These are phyloP conservation scores for Saccharum hybrid DNA, from an alignment of 202 grass and related monocot genomes.

Conservation along the genomic window DNA sequence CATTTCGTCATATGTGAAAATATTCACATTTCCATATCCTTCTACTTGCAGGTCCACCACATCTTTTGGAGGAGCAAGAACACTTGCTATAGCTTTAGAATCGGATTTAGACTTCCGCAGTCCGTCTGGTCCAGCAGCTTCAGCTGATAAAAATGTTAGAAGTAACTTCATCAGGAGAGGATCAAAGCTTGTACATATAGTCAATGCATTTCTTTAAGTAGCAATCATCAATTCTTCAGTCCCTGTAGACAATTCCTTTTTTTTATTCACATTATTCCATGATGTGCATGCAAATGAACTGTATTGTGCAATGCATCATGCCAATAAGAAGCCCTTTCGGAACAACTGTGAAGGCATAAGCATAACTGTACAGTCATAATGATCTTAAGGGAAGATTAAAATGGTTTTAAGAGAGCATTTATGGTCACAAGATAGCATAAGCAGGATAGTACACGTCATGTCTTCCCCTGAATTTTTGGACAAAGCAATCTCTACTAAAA, in stretches of 20 bases:
- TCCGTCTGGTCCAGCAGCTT: slow-evolving; percentile 49
- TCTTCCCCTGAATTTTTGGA: slow-evolving; percentile 4
- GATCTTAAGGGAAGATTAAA: not conserved
- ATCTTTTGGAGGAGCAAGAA: slow-evolving; percentile 88
- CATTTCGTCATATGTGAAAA: slow-evolving; percentile 86
- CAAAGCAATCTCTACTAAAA: not conserved
- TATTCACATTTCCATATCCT: slow-evolving; percentile 88
- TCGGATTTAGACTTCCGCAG: slow-evolving; percentile 68
- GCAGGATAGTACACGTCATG: not conserved
- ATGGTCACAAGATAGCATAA: not conserved
- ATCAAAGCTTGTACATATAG: slow-evolving; percentile 5
- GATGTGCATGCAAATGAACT: not conserved
- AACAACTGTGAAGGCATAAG: slow-evolving; percentile 19
- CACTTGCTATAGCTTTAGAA: slow-evolving; percentile 62
- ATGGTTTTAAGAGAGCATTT: slow-evolving; percentile 9
- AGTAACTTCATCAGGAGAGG: slow-evolving; percentile 43
- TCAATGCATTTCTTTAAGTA: not conserved
- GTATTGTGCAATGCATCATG: not conserved
- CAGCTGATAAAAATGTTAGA: slow-evolving; percentile 43
- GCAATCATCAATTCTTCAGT: not conserved
- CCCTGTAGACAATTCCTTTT: slow-evolving; percentile 1
- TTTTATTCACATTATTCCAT: not conserved
- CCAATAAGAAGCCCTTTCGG: slow-evolving; percentile 7
- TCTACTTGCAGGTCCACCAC: slow-evolving; percentile 78
- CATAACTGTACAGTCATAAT: not conserved